Conservation (phyloP, 495 filamentous ascomycete species). For the Daldinia vernicosa region DNA sequence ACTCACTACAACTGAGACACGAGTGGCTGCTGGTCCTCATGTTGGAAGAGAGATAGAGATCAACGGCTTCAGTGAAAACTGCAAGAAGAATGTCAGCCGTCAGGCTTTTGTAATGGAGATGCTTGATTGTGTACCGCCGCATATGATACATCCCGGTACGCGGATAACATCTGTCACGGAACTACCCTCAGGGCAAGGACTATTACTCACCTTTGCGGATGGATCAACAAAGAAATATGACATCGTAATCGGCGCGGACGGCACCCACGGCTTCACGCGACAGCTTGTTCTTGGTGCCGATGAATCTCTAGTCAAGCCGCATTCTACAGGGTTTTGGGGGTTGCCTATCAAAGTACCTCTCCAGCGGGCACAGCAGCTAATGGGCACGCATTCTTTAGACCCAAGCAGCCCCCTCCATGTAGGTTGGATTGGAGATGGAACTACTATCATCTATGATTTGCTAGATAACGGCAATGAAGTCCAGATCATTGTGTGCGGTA, state of each 20-base stretch:
- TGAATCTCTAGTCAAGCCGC: constrained; percentile 22
- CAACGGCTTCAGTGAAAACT: background rate
- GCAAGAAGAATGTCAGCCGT: constrained; percentile 32
- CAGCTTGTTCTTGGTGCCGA: constrained; percentile 39
- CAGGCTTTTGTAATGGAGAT: constrained; percentile 39
- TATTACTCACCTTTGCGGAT: constrained; percentile 37
- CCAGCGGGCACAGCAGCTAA: constrained; percentile 31
- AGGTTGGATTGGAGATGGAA: constrained; percentile 40
- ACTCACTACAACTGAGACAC: constrained; percentile 19
- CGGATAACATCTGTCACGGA: constrained; percentile 39
- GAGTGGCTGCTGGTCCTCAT: constrained; percentile 30
- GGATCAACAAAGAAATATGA: constrained; percentile 42
- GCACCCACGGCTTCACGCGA: constrained; percentile 36
- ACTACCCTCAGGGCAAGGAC: constrained; percentile 20
- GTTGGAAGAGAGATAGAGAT: constrained; percentile 34
- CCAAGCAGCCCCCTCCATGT: constrained; percentile 29
- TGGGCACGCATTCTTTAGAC: constrained; percentile 39
- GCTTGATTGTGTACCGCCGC: constrained; percentile 34
- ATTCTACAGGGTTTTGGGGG: constrained; percentile 38
- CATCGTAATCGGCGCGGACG: constrained; percentile 43
- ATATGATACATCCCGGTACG: constrained; percentile 37
- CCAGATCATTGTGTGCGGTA: constrained; percentile 32
- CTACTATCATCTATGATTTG: constrained; percentile 30
- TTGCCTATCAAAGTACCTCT: constrained; percentile 42
- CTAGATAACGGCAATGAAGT: constrained; percentile 38